These are phyloP conservation scores for Trichomonas tenax DNA, from an alignment of 208 protist species.

Conservation along the genomic window DNA sequence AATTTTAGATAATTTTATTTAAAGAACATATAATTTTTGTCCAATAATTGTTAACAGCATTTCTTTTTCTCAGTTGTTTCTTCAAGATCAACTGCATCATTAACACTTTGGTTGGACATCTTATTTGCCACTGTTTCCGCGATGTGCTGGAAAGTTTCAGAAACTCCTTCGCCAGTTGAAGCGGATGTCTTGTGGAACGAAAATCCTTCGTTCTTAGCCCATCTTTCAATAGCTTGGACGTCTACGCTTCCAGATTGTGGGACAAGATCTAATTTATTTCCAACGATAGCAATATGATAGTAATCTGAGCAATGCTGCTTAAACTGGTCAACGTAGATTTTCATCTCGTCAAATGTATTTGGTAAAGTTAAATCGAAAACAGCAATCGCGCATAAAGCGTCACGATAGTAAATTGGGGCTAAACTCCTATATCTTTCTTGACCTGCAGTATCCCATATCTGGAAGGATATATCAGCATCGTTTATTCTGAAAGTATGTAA, in stretches of 20 bases:
- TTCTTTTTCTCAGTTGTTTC: background rate
- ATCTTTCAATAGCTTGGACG: background rate
- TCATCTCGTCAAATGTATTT: background rate
- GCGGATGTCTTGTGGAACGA: background rate
- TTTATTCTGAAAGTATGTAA: background rate
- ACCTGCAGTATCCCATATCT: conserved; percentile 14
- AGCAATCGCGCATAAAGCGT: background rate
- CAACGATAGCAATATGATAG: background rate
- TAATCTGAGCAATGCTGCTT: background rate
- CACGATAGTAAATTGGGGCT: conserved; percentile 1
- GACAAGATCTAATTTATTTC: background rate
- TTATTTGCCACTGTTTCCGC: background rate
- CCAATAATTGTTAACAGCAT: background rate
- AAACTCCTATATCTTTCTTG: background rate
- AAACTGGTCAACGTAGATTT: background rate
- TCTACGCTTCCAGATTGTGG: background rate
- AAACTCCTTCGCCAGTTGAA: background rate
- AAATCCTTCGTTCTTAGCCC: background rate
- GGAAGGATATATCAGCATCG: background rate
- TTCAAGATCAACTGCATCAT: background rate
- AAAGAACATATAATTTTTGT: too few species aligned
- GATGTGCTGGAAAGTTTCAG: background rate
- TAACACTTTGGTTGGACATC: background rate
- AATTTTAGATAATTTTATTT: too few species aligned
- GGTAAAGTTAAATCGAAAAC: background rate